Conservation (phyloP, 2,329 filamentous ascomycete genomes). For the Rhynchosporium agropyri region DNA sequence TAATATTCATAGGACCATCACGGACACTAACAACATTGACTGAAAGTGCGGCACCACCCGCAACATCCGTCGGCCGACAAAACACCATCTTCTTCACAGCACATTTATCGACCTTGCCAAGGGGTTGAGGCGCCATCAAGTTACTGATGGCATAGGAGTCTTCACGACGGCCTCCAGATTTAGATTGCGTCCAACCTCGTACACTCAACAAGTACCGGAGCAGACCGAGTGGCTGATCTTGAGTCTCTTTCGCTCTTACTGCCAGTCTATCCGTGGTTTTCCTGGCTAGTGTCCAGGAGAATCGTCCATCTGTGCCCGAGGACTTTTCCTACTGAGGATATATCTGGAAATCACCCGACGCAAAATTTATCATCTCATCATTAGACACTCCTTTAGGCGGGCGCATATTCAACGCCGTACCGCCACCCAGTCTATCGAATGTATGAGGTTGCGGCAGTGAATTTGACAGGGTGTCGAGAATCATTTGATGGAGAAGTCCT, state of each 20-base stretch:
- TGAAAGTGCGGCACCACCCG: constrained; percentile 6
- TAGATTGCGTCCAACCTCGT: neutral
- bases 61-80: constrained; percentile 11
- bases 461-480: constrained; percentile 9
- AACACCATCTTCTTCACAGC: constrained; percentile 7
- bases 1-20: constrained; percentile 7
- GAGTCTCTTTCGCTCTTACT: neutral
- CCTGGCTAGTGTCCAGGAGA: constrained; percentile 5
- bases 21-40: constrained; percentile 7
- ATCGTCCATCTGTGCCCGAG: neutral
- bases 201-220: constrained; percentile 11
- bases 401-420: constrained; percentile 12
- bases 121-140: neutral
- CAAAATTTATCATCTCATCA: constrained; percentile 9
- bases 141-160: constrained; percentile 11
- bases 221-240: constrained; percentile 13
- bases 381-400: neutral
- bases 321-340: neutral
- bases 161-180: constrained; percentile 6
- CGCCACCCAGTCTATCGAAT: constrained; percentile 1
- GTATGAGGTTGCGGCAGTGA: neutral
- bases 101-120: neutral
- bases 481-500: constrained; percentile 10
- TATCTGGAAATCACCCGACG: constrained; percentile 3
- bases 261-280: constrained; percentile 7